These are phyloP conservation scores for Colletotrichum plurivorum DNA, from an alignment of 2,329 filamentous ascomycete genomes.

Conservation along the genomic window DNA sequence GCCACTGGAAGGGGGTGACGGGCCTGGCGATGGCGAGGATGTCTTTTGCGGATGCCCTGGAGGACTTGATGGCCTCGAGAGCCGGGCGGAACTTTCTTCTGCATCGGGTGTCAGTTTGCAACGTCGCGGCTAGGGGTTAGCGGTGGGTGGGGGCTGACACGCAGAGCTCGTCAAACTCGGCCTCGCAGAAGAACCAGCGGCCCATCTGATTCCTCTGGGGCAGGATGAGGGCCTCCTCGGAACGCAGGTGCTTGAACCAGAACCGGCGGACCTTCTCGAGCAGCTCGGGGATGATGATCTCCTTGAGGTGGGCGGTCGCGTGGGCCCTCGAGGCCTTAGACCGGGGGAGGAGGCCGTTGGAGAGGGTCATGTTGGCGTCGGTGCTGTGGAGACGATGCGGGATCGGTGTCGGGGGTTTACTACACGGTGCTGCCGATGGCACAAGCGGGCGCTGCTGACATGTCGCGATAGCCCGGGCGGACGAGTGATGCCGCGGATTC, in stretches of 20 bases:
- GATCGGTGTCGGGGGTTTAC: neutral
- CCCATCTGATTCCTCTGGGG: conserved; percentile 44
- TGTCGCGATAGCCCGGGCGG: conserved; percentile 17
- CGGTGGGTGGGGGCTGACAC: conserved; percentile 41
- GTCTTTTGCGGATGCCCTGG: conserved; percentile 46
- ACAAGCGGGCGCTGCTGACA: neutral
- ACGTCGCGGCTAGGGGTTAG: neutral
- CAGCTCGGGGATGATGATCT: conserved; percentile 47
- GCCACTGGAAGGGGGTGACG: conserved; percentile 51
- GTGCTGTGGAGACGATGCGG: conserved; percentile 1
- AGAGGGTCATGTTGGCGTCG: conserved; percentile 23
- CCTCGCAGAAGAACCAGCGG: conserved; percentile 53
- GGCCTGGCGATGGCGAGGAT: conserved; percentile 48
- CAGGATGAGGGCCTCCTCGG: conserved; percentile 46
- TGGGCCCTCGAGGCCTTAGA: conserved; percentile 34
- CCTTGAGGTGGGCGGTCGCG: conserved; percentile 33
- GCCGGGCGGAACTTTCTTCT: conserved; percentile 51
- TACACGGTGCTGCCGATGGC: neutral
- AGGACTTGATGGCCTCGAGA: conserved; percentile 50
- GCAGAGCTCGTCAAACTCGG: conserved; percentile 53
- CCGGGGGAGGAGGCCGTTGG: conserved; percentile 26
- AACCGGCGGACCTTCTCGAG: conserved; percentile 51
- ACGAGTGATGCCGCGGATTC: conserved; percentile 14
- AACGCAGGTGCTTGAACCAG: conserved; percentile 54
- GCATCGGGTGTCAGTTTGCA: neutral